A percentile compares a stretch with the other conserved stretches of the same genome.
Evolutionary conservation across 148 eudicot species (phyloP).

Genomic region (Arctostaphylos glauca): DNA sequence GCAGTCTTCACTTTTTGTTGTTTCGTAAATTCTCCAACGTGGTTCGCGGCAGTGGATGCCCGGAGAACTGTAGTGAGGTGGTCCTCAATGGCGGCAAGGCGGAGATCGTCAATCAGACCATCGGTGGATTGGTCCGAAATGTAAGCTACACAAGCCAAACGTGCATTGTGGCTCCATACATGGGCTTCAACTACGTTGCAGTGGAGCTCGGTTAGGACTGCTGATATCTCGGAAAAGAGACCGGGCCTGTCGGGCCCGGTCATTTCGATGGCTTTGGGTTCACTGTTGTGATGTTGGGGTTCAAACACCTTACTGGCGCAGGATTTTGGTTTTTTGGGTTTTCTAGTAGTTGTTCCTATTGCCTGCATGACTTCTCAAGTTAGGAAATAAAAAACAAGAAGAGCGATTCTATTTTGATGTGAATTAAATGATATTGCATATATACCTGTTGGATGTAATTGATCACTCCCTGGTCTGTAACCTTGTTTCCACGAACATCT

Average conservation of each 20-base stretch:
- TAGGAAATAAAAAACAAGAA: not conserved
- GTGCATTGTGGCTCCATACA: constrained; percentile 76
- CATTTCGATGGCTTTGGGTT: constrained; percentile 67
- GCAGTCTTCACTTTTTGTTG: constrained; percentile 48
- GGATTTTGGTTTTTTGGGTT: constrained; percentile 16
- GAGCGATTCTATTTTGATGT: no score
- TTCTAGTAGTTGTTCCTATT: constrained; percentile 38
- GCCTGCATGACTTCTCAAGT: constrained; percentile 30
- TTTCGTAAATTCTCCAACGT: not conserved
- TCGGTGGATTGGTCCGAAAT: constrained; percentile 46
- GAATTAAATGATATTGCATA: not conserved
- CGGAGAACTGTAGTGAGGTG: constrained; percentile 51
- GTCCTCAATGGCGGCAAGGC: constrained; percentile 53
- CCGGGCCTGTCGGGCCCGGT: constrained; percentile 63
- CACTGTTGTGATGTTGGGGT: constrained; percentile 7
- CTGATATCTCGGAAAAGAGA: constrained; percentile 70
- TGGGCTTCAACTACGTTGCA: constrained; percentile 70
- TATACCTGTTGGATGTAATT: constrained; percentile 65
- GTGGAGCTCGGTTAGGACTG: constrained; percentile 57
- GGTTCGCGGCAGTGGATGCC: constrained; percentile 23
- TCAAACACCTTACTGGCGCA: not conserved
- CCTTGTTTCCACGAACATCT: constrained; percentile 60
- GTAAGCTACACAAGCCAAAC: constrained; percentile 62
- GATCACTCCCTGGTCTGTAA: constrained; percentile 46
- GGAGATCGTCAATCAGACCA: constrained; percentile 39